Percentiles rank a stretch among this genome's conserved stretches.
phyloP scores from a whole-genome alignment of 257 asterid genomes.

The Solanum appendiculatum region DNA sequence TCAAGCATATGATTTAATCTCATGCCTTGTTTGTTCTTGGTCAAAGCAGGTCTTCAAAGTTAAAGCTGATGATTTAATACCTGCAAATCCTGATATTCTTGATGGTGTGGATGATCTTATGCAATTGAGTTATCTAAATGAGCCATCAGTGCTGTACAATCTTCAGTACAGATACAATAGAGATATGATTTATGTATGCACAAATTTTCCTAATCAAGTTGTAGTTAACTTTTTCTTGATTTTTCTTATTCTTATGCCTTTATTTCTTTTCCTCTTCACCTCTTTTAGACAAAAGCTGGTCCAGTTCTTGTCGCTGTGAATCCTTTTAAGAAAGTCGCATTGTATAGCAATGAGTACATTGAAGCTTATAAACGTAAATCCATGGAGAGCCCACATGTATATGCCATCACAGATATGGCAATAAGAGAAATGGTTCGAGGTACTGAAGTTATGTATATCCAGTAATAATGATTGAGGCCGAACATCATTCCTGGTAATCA shows the following conservation, averaged over 20 bases:
- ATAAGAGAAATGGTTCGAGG: constrained; percentile 98
- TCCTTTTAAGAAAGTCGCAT: constrained; percentile 80
- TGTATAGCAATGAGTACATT: constrained; percentile 66
- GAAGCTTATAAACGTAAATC: constrained; percentile 82
- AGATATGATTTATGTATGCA: constrained; percentile 81
- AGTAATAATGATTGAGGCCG: background rate
- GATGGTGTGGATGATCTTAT: constrained; percentile 96
- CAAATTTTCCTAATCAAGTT: constrained; percentile 5
- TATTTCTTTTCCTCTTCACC: constrained; percentile 9
- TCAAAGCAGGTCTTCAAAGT: constrained; percentile 61
- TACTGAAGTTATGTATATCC: constrained; percentile 7
- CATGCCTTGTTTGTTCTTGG: background rate
- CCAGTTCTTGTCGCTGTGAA: constrained; percentile 94
- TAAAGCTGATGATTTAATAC: constrained; percentile 49
- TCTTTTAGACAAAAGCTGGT: constrained; percentile 93
- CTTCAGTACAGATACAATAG: constrained; percentile 82
- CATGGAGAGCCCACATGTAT: constrained; percentile 74
- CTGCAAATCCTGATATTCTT: constrained; percentile 97
- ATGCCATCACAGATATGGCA: constrained; percentile 94
- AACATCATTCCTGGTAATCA: background rate
- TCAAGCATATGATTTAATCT: background rate
- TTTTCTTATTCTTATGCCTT: background rate
- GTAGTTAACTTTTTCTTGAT: constrained; percentile 4
- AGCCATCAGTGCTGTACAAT: constrained; percentile 91
- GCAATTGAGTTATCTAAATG: constrained; percentile 93